phyloP scores from a whole-genome alignment of 805 yeast genomes.

The Priceomyces carsonii region DNA sequence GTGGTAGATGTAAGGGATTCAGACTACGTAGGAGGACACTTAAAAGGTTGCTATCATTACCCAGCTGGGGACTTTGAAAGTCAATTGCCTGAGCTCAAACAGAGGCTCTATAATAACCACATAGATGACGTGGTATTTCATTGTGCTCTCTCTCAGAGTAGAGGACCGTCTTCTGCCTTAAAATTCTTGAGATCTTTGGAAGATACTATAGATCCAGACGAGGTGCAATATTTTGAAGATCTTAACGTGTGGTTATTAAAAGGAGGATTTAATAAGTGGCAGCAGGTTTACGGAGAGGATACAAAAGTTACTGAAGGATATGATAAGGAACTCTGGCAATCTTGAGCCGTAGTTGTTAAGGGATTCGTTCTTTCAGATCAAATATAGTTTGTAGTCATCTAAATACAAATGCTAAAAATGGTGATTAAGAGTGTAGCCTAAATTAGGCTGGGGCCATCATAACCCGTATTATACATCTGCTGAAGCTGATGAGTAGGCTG shows the following conservation, averaged over 20 bases:
- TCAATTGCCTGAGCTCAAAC: conserved; percentile 38
- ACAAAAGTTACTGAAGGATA: conserved; percentile 55
- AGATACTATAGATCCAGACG: conserved; percentile 25
- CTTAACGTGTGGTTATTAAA: conserved; percentile 66
- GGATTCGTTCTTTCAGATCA: not conserved
- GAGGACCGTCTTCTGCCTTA: conserved; percentile 88
- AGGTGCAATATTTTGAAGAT: conserved; percentile 23
- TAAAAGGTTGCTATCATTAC: conserved; percentile 53
- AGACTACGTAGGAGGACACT: conserved; percentile 80
- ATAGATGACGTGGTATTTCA: conserved; percentile 73
- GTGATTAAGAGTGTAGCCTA: conserved; percentile 7
- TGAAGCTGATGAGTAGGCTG: conserved; percentile 5
- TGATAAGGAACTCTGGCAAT: conserved; percentile 37
- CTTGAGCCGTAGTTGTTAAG: conserved; percentile 5
- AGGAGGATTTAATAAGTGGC: conserved; percentile 92
- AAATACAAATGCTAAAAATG: conserved; percentile 2
- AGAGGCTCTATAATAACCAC: conserved; percentile 29
- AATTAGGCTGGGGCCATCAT: conserved; percentile 25
- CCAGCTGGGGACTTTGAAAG: conserved; percentile 50
- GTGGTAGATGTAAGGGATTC: conserved; percentile 85
- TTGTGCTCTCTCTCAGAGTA: conserved; percentile 85
- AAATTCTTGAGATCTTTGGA: conserved; percentile 51
- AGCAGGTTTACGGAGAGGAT: conserved; percentile 69
- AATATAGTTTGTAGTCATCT: not conserved
- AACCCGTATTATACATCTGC: conserved; percentile 6